Base-by-base conservation (phyloP, 768 basidiomycete genomes). In the Boletus speciosus region DNA sequence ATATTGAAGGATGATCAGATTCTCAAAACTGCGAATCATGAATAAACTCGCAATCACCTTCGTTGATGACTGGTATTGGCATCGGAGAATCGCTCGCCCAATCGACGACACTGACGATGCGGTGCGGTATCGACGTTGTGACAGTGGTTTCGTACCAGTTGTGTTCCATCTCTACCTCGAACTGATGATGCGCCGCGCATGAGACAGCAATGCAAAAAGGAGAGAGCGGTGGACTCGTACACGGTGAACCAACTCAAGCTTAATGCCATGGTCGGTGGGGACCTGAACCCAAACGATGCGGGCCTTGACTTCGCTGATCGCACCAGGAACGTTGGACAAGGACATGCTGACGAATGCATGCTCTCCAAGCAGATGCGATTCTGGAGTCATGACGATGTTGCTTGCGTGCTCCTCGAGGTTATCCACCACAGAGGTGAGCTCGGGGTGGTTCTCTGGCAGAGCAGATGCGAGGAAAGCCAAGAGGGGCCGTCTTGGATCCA, bases 71-170 rank as follows among this genome's bases (percentile, higher is more conserved):
- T 5, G 54, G 52, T 45, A 71, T 58, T 21, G 70, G 69, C 61
- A 81, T 68, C 5, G 81, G 78, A 4, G 88, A 81, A 66, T 95
- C 93, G 19, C 88, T 86, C 1, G 87, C 93, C 95, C 94, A 98
- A 67, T 98, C 96, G 57, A 96, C 90, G 36, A 95, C 92, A 27
- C 88, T 85, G 63, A 98, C 74, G 60, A 94, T 85, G 56, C 84
- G 80, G 66, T 93, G 86, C 25, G 92, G 89, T n/a, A 78, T 70
- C 29, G 73, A 67, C 1, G 82, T 84, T 11, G 89, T 85, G 39
- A 99, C 86, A 21, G 90, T 80, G 4, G 93, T 82, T 70, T 98
- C 93, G 62, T 98, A 98, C 92, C 92, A 96, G 72, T 94, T 98
- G 73, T 97, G 86, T 65, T 85, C 66, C 88, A 96, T 92, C 78